phyloP scores from a whole-genome alignment of 805 yeast genomes.

The Pichia exigua region DNA sequence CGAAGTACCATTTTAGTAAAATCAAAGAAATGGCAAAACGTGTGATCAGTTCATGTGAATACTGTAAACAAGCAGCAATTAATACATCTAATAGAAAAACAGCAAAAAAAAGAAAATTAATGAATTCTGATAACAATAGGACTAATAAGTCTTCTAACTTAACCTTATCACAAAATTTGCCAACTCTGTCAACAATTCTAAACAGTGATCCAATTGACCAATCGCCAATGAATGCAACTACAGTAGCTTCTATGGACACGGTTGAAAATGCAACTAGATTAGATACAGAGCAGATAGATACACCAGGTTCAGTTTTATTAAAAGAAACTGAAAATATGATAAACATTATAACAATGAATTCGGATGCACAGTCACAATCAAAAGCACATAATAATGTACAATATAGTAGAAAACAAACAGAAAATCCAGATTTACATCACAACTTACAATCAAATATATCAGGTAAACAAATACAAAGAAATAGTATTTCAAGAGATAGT shows the following conservation, averaged over 20 bases:
- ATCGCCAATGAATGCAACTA: not conserved
- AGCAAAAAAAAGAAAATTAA: not conserved
- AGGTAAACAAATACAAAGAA: not conserved
- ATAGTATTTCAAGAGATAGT: not conserved
- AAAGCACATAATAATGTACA: not conserved
- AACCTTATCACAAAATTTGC: not conserved
- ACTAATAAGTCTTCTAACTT: not conserved
- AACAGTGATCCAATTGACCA: not conserved
- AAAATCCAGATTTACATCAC: not conserved
- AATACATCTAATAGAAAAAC: not conserved
- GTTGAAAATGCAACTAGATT: not conserved
- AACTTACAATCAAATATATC: not conserved
- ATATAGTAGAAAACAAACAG: not conserved
- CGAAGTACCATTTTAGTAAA: slow-evolving; percentile 83
- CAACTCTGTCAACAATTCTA: not conserved
- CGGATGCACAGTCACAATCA: not conserved
- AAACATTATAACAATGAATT: not conserved
- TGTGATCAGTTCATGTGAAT: slow-evolving; percentile 67
- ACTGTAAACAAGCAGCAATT: slow-evolving; percentile 47
- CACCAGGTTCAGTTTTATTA: not conserved
- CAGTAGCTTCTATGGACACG: not conserved
- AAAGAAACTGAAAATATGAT: slow-evolving; percentile 1
- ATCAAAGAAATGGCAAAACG: slow-evolving; percentile 81
- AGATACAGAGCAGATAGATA: not conserved
- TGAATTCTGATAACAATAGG: not conserved